A percentile compares a stretch with the other conserved stretches of the same genome.
Evolutionary conservation across 441 rosid species (phyloP).

Genomic region (Gossypium davidsonii): DNA sequence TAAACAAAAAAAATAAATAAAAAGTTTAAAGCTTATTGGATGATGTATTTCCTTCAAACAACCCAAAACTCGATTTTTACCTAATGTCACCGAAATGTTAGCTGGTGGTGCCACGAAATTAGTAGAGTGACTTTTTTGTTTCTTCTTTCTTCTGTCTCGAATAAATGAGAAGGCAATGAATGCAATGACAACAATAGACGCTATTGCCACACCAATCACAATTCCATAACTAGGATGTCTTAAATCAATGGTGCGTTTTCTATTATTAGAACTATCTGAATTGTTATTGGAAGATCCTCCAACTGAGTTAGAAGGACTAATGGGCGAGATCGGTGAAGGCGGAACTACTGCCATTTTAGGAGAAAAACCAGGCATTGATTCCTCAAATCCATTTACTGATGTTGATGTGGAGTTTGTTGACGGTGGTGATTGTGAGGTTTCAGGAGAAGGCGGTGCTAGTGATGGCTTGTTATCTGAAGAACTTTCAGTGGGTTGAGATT

Average conservation of each 20-base stretch:
- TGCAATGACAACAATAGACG: constrained; percentile 34
- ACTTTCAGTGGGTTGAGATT: constrained; percentile 12
- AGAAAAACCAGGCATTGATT: background rate
- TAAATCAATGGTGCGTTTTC: background rate
- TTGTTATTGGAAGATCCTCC: background rate
- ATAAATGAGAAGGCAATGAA: constrained; percentile 32
- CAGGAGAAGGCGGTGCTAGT: constrained; percentile 12
- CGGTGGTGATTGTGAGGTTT: constrained; percentile 18
- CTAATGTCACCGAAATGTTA: constrained; percentile 39
- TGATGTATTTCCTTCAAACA: too few relatives aligned
- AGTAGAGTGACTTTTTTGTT: constrained; percentile 15
- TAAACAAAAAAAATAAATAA: too few relatives aligned
- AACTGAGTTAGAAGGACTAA: constrained; percentile 4
- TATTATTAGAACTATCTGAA: background rate
- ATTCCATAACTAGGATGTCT: background rate
- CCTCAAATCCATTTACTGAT: background rate
- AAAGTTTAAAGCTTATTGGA: too few relatives aligned
- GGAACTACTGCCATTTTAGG: constrained; percentile 7
- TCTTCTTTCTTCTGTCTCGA: constrained; percentile 37
- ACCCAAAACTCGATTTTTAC: constrained; percentile 22
- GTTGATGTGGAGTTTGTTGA: constrained; percentile 19
- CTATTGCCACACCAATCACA: constrained; percentile 33
- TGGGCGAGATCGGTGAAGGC: constrained; percentile 14
- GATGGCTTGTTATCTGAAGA: constrained; percentile 7
- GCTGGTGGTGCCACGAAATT: constrained; percentile 44